Evolutionary conservation across 2,329 filamentous ascomycete genomes (phyloP).

Genomic region (Xylaria polymorpha): DNA sequence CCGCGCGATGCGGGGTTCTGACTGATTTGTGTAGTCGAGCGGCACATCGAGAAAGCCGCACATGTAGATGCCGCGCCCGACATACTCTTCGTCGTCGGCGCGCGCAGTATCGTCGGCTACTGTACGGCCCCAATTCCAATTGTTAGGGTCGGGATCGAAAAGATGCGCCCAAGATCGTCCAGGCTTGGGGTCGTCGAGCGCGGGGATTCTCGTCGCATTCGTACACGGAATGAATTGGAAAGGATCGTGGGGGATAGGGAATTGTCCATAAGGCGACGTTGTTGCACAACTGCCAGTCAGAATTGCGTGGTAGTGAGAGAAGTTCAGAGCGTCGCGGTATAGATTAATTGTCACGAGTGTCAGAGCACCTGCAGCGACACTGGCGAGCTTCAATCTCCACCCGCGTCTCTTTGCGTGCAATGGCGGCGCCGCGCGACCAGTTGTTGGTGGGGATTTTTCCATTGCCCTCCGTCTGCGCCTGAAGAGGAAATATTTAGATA

Average conservation of each 20-base stretch:
- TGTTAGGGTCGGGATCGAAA: conserved; percentile 57
- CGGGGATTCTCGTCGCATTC: conserved; percentile 54
- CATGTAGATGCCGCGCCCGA: conserved; percentile 38
- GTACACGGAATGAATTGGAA: conserved; percentile 63
- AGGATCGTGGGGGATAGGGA: conserved; percentile 57
- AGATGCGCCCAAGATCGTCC: conserved; percentile 54
- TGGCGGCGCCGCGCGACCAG: background rate
- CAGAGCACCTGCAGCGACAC: conserved; percentile 17
- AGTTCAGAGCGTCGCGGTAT: conserved; percentile 34
- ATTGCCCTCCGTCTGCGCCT: conserved; percentile 5
- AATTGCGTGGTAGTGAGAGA: conserved; percentile 40
- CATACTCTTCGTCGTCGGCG: conserved; percentile 42
- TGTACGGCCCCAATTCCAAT: conserved; percentile 60
- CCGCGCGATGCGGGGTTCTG: conserved; percentile 52
- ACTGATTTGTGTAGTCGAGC: conserved; percentile 34
- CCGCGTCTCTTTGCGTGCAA: conserved; percentile 8
- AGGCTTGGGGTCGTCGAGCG: conserved; percentile 54
- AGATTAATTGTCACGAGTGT: conserved; percentile 23
- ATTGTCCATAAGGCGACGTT: conserved; percentile 51
- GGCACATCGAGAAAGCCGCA: conserved; percentile 40
- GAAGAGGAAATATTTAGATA: background rate
- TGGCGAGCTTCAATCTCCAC: conserved; percentile 16
- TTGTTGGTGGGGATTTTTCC: conserved; percentile 14
- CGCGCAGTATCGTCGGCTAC: conserved; percentile 18
- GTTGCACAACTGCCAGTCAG: conserved; percentile 30